Base-by-base conservation (phyloP, 1,284 basidiomycete species). In the Amylostereum chailletii region DNA sequence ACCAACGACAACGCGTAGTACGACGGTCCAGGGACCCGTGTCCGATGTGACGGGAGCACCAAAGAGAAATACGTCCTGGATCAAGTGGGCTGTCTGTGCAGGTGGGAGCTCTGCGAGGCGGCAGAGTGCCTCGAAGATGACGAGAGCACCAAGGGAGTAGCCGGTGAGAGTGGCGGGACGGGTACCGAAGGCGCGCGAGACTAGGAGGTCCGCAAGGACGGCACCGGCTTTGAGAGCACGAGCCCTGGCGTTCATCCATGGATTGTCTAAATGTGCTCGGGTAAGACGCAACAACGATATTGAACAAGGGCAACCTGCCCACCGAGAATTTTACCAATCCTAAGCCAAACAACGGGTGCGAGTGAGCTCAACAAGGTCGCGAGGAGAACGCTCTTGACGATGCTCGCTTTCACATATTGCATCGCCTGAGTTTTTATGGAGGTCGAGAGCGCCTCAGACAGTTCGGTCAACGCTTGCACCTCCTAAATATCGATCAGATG, bases 31-130 rank as follows among this genome's bases (percentile, higher is more conserved):
- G 6, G 72, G 65, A 31, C 64, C 62, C 34, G 65, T 61, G 46
- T 83, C 77, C 1, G 76, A 72, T 2, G 82, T 71, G 1, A 80
- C 72, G 0, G 86, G 87, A 2, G 81, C 76, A 8, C 86, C 86
- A 58, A 88, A 84, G 7, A 90, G 70, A 62, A 76, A 87, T 11
- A 87, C 85, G 59, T 90, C 85, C 59, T 90, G 78, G 10, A 90
- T 75, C 49, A 89, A 62, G 53, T 75, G 70, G 9, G 61, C 53
- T 1, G 76, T 77, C 52, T 73, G 59, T 4, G 66, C 58, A 3
- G 75, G 69, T 1, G 71, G 69, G 10, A 75, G 65, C 8, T 65
- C 48, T 4, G 66, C 59, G 48, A 70, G 64, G 55, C 65, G 51
- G 44, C 62, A 62, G 9, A 76, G 65, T 2, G 76, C 76, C 54